Conservation (phyloP, 257 asterid species). For the Solanum pinnatisectum region DNA sequence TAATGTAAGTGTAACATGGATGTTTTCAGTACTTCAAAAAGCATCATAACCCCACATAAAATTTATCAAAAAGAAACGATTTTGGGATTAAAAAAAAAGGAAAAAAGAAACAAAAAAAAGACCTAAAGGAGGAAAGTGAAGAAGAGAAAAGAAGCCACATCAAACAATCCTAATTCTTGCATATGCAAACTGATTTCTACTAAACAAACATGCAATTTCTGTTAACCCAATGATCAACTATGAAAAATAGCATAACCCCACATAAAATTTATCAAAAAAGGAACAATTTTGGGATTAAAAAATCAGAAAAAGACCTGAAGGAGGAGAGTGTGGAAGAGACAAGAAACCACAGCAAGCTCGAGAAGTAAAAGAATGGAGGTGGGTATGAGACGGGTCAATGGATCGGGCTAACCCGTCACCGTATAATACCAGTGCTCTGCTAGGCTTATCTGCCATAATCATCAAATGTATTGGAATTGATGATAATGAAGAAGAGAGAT, state of each 20-base stretch:
- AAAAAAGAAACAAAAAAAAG: not conserved
- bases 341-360: slow-evolving; percentile 67
- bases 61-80: not conserved
- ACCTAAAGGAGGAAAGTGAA: slow-evolving; percentile 56
- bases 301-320: slow-evolving; percentile 33
- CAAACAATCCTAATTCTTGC: slow-evolving; percentile 12
- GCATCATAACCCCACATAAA: not conserved
- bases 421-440: slow-evolving; percentile 69
- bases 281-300: not conserved
- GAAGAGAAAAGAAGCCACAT: slow-evolving; percentile 65
- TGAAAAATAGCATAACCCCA: not conserved
- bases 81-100: not conserved
- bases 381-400: slow-evolving; percentile 45
- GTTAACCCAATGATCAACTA: not conserved
- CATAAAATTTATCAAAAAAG: not conserved
- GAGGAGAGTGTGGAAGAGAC: slow-evolving; percentile 58
- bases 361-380: slow-evolving; percentile 64
- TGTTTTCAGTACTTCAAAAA: not conserved
- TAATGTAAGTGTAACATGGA: not conserved
- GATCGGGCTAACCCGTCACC: slow-evolving; percentile 78
- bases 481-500: not conserved
- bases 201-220: not conserved
- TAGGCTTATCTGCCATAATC: slow-evolving; percentile 68
- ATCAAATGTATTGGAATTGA: not conserved
- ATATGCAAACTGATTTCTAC: not conserved